Conservation (phyloP, 768 basidiomycete genomes). For the Crassisporium funariophilum region DNA sequence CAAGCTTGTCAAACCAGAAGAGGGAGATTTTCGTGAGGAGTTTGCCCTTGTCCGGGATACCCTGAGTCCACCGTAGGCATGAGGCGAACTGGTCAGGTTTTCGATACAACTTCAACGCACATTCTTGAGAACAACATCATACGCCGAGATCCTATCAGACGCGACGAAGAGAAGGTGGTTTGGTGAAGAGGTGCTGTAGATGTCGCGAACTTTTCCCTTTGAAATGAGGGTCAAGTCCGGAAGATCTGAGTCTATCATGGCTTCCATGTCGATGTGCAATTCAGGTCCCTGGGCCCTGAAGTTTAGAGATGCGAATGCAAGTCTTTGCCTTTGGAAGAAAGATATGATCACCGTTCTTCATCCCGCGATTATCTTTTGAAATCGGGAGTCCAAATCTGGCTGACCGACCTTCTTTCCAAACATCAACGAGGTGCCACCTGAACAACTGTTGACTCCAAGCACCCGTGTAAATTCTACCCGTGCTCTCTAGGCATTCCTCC, state of each 20-base stretch:
- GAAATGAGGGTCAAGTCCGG: constrained; percentile 72
- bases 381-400: too few relatives aligned
- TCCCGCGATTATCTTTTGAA: too few relatives aligned
- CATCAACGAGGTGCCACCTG: too few relatives aligned
- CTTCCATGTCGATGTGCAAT: constrained; percentile 20
- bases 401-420: too few relatives aligned
- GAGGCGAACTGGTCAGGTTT: not conserved
- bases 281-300: too few relatives aligned
- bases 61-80: constrained; percentile 48
- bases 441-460: too few relatives aligned
- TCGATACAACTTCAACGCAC: too few relatives aligned
- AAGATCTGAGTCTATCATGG: constrained; percentile 58
- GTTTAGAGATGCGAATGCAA: too few relatives aligned
- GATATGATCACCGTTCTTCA: too few relatives aligned
- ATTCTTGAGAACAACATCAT: constrained; percentile 93
- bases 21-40: constrained; percentile 87
- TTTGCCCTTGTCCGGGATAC: constrained; percentile 92
- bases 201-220: constrained; percentile 94
- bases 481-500: too few relatives aligned
- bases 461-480: too few relatives aligned
- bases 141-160: constrained; percentile 94
- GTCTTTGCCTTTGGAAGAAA: too few relatives aligned
- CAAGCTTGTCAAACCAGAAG: constrained; percentile 93
- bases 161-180: constrained; percentile 89
- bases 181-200: constrained; percentile 76